A percentile compares a stretch with the other conserved stretches of the same genome.
phyloP scores from a whole-genome alignment of 2,329 filamentous ascomycete species.

The Cladosporium sp. region DNA sequence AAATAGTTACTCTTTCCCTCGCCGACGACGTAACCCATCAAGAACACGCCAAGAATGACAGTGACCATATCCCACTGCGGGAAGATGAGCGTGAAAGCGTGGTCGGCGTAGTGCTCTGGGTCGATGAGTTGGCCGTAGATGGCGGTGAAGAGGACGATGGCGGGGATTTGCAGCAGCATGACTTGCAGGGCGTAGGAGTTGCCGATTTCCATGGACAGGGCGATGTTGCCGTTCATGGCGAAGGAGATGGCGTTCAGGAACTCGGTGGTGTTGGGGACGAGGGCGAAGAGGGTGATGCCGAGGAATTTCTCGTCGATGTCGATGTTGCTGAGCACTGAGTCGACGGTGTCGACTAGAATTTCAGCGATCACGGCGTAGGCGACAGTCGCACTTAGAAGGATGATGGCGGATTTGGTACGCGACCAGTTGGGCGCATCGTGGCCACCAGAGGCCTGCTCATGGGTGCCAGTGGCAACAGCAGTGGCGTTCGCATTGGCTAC shows the following conservation, averaged over 20 bases:
- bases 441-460: constrained; percentile 51
- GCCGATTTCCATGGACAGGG: constrained; percentile 97
- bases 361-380: constrained; percentile 97
- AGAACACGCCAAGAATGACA: constrained; percentile 90
- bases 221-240: constrained; percentile 99
- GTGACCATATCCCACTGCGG: constrained; percentile 99
- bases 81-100: constrained; percentile 82
- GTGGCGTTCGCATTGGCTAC: constrained; percentile 2
- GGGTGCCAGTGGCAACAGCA: constrained; percentile 6
- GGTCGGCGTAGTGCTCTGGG: constrained; percentile 50
- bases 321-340: constrained; percentile 86
- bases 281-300: constrained; percentile 90
- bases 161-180: constrained; percentile 88
- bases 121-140: constrained; percentile 58
- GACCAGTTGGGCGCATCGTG: constrained; percentile 99
- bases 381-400: constrained; percentile 81
- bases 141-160: constrained; percentile 85
- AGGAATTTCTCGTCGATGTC: constrained; percentile 96
- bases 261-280: constrained; percentile 97
- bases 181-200: constrained; percentile 96
- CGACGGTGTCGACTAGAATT: constrained; percentile 93
- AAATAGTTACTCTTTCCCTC: constrained; percentile 99
- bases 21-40: constrained; percentile 95
- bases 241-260: constrained; percentile 99
- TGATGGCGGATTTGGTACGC: constrained; percentile 80